Percentiles rank a stretch among this genome's conserved stretches.
These are phyloP conservation scores for Paraglomus occultum DNA, from an alignment of 192 early-diverging fungal species.

Conservation along the genomic window DNA sequence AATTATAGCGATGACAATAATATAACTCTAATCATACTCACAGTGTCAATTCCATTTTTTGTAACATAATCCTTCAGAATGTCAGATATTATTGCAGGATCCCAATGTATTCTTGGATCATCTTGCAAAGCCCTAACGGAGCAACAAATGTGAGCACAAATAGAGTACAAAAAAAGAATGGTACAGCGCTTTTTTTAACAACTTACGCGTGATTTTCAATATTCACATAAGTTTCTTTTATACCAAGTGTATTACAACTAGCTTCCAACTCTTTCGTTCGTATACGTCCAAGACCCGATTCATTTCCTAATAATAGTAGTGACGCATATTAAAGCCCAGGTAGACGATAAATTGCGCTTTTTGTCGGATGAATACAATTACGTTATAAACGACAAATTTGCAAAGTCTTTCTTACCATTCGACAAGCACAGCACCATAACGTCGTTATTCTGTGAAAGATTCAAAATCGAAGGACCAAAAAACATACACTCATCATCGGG, in stretches of 20 bases:
- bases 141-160: constrained; percentile 5
- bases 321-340: constrained; percentile 6
- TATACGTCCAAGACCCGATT: constrained; percentile 58
- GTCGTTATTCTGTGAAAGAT: constrained; percentile 45
- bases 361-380: neutral
- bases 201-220: constrained; percentile 62
- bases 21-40: constrained; percentile 31
- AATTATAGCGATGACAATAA: neutral
- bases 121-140: constrained; percentile 55
- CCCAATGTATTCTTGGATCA: constrained; percentile 64
- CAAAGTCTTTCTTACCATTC: constrained; percentile 55
- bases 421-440: constrained; percentile 83
- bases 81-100: constrained; percentile 53
- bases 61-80: constrained; percentile 58
- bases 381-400: neutral
- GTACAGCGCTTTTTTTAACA: too few species aligned
- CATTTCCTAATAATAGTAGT: constrained; percentile 57
- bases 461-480: constrained; percentile 81
- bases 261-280: constrained; percentile 62
- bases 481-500: constrained; percentile 99
- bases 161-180: neutral
- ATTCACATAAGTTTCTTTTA: constrained; percentile 46
- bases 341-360: neutral
- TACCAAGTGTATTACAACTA: constrained; percentile 60
- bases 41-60: constrained; percentile 62